Percentiles rank a stretch among this genome's conserved stretches.
Conservation (phyloP, 306 rosid genomes). For the Trifolium subterraneum region DNA sequence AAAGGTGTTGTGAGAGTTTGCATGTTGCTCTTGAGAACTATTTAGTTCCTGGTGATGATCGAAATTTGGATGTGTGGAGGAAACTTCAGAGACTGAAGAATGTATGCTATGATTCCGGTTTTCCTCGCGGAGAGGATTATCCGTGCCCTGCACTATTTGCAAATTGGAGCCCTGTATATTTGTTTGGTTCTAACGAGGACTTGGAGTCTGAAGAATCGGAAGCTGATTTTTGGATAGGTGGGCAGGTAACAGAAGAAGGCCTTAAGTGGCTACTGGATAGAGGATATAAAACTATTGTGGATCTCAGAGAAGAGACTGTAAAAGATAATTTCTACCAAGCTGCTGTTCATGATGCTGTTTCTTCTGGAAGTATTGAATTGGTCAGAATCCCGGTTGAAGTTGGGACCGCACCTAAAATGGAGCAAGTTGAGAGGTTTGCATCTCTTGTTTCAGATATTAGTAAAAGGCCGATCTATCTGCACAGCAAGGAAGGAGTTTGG, state of each 20-base stretch:
- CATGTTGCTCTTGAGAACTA: conserved; percentile 86
- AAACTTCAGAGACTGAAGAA: conserved; percentile 92
- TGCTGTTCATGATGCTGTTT: conserved; percentile 63
- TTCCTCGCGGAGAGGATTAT: conserved; percentile 66
- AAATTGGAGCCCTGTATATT: conserved; percentile 78
- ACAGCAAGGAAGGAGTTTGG: conserved; percentile 86
- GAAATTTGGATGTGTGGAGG: conserved; percentile 81
- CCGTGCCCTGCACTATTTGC: conserved; percentile 79
- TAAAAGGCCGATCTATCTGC: conserved; percentile 85
- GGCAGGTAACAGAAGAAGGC: conserved; percentile 97
- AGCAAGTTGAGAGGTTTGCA: conserved; percentile 83
- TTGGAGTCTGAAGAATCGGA: conserved; percentile 55
- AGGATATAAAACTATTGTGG: conserved; percentile 82
- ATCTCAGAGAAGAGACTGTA: conserved; percentile 78
- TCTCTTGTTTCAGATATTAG: conserved; percentile 75
- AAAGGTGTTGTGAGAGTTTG: conserved; percentile 95
- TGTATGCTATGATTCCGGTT: conserved; percentile 91
- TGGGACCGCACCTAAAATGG: conserved; percentile 77
- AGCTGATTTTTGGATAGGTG: conserved; percentile 90
- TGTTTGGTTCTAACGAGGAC: conserved; percentile 58
- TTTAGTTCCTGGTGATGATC: conserved; percentile 62
- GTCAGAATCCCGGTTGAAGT: conserved; percentile 82
- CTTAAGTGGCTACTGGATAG: conserved; percentile 75
- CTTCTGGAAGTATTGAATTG: conserved; percentile 71
- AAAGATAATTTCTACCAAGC: conserved; percentile 69